phyloP scores from a whole-genome alignment of 805 yeast species.

The Wickerhamiella sergipiensis region DNA sequence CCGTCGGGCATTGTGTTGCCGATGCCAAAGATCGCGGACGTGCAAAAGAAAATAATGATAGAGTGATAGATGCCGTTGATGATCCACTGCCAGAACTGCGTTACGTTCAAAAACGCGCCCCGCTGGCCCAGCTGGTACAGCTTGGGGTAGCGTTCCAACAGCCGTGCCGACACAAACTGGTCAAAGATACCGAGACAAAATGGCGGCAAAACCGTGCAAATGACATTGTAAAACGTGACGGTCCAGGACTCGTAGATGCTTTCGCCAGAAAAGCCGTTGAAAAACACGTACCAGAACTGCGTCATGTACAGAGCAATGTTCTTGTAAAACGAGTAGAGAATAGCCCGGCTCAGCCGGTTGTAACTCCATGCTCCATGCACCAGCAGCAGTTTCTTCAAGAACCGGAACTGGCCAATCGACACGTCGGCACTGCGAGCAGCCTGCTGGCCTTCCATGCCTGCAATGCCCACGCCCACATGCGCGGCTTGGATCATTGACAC shows the following conservation, averaged over 20 bases:
- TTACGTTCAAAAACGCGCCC: slow-evolving; percentile 77
- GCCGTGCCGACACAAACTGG: slow-evolving; percentile 83
- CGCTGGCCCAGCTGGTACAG: slow-evolving; percentile 82
- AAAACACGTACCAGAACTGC: slow-evolving; percentile 94
- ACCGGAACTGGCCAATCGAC: slow-evolving; percentile 91
- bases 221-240: slow-evolving; percentile 84
- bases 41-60: slow-evolving; percentile 63
- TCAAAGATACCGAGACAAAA: slow-evolving; percentile 93
- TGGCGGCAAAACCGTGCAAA: slow-evolving; percentile 91
- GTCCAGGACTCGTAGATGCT: slow-evolving; percentile 97
- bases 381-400: slow-evolving; percentile 61
- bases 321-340: slow-evolving; percentile 88
- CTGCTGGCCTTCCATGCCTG: slow-evolving; percentile 99
- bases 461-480: slow-evolving; percentile 96
- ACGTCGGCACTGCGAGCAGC: slow-evolving; percentile 98
- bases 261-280: slow-evolving; percentile 88
- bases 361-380: slow-evolving; percentile 99
- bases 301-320: slow-evolving; percentile 94
- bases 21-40: slow-evolving; percentile 50
- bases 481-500: slow-evolving; percentile 99
- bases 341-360: slow-evolving; percentile 85
- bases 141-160: slow-evolving; percentile 84
- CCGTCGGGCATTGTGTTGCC: slow-evolving; percentile 58
- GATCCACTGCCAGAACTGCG: slow-evolving; percentile 96
- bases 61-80: slow-evolving; percentile 91